Evolutionary conservation across 139 green algal genomes (phyloP).

Genomic region (Deuterostichococcus epilithicus): DNA sequence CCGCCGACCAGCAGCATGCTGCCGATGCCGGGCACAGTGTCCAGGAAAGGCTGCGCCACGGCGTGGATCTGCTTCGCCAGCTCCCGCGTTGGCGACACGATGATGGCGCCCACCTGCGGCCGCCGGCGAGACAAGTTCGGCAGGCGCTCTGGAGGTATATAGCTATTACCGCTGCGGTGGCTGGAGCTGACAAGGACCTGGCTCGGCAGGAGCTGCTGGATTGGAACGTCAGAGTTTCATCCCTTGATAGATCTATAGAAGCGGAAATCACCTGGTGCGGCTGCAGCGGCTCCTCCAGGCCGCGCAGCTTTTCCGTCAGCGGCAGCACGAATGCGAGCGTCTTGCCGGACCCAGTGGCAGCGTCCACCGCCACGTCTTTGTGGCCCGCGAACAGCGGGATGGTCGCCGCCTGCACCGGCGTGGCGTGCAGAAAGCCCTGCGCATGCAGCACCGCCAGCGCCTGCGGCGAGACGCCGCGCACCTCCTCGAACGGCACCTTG

Average conservation of each 20-base stretch:
- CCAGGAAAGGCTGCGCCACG: conserved; percentile 80
- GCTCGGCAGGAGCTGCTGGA: no score
- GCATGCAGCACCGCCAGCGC: conserved; percentile 53
- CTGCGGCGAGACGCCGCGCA: conserved; percentile 33
- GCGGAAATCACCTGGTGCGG: conserved; percentile 62
- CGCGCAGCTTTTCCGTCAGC: conserved; percentile 80
- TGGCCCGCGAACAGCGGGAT: conserved; percentile 90
- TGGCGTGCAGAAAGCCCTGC: conserved; percentile 64
- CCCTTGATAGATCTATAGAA: no score
- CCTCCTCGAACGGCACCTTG: conserved; percentile 13
- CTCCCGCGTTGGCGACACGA: conserved; percentile 93
- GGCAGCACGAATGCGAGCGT: conserved; percentile 96
- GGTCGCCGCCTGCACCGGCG: conserved; percentile 88
- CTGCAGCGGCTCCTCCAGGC: conserved; percentile 57
- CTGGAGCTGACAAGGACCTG: not conserved
- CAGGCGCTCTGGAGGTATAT: no score
- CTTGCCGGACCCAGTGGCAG: conserved; percentile 94
- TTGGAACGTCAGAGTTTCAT: no score
- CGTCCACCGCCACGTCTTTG: conserved; percentile 96
- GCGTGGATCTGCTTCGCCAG: conserved; percentile 84
- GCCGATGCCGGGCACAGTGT: conserved; percentile 41
- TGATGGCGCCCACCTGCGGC: conserved; percentile 78
- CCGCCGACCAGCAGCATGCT: conserved; percentile 72
- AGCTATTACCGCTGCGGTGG: no score
- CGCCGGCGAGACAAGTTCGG: not conserved